phyloP scores from a whole-genome alignment of 352 stramenopile species.

The Discostella stelligera region DNA sequence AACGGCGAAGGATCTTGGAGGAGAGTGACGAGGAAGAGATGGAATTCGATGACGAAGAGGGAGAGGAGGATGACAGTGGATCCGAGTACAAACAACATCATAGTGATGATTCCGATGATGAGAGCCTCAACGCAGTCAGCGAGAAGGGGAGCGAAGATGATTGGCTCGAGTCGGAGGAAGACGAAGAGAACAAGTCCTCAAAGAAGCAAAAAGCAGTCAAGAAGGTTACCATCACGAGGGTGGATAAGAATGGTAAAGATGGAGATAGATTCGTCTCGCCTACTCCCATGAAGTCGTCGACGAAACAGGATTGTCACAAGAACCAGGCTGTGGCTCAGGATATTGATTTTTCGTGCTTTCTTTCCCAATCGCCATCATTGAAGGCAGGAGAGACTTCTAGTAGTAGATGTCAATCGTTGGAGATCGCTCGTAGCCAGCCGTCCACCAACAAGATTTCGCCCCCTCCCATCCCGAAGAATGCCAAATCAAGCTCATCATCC shows the following conservation, averaged over 20 bases:
- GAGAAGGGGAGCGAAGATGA: conserved; percentile 67
- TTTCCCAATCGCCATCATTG: conserved; percentile 12
- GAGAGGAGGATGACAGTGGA: conserved; percentile 20
- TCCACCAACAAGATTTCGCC: not conserved
- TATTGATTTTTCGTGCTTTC: conserved; percentile 39
- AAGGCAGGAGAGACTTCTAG: not conserved
- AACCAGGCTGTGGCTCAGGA: not conserved
- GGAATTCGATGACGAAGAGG: conserved; percentile 56
- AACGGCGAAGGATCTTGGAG: conserved; percentile 53
- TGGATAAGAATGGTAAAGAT: not conserved
- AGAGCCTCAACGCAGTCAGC: conserved; percentile 56
- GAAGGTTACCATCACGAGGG: conserved; percentile 22
- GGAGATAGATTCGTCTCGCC: conserved; percentile 21
- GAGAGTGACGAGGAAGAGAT: conserved; percentile 77
- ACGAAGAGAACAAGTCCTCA: conserved; percentile 52
- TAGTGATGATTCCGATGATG: conserved; percentile 60
- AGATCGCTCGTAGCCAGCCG: not conserved
- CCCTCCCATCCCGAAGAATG: not conserved
- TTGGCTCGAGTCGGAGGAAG: conserved; percentile 78
- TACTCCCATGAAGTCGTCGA: conserved; percentile 33
- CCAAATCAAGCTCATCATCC: not conserved
- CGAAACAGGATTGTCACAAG: conserved; percentile 6
- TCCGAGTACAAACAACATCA: conserved; percentile 41
- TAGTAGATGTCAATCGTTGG: not conserved
- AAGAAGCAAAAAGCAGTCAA: conserved; percentile 54